Percentiles rank a stretch among this genome's conserved stretches.
These are phyloP conservation scores for Tilletia horrida DNA, from an alignment of 1,284 basidiomycete species.

Conservation along the genomic window DNA sequence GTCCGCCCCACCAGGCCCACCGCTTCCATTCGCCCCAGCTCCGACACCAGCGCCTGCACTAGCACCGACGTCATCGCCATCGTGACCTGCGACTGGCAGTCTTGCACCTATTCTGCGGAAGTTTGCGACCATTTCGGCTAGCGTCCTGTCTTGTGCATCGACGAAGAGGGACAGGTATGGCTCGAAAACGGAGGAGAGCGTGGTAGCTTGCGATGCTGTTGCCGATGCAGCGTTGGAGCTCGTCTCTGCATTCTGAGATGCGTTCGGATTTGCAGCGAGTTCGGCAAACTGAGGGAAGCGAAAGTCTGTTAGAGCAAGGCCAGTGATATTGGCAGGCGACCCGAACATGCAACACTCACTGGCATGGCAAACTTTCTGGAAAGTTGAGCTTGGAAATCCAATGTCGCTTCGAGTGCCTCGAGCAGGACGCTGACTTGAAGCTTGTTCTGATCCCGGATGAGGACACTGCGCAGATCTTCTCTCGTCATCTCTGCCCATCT, in stretches of 20 bases:
- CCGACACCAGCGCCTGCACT: constrained; percentile 18
- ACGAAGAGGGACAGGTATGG: constrained; percentile 88
- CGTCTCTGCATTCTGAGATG: constrained; percentile 46
- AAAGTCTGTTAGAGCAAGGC: too few relatives aligned
- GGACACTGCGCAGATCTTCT: constrained; percentile 48
- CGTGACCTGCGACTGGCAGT: constrained; percentile 28
- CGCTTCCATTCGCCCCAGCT: constrained; percentile 47
- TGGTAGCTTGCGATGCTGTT: constrained; percentile 13
- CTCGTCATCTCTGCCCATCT: constrained; percentile 49
- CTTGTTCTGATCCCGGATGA: constrained; percentile 43
- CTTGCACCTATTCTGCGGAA: constrained; percentile 24
- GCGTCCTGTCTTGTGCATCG: constrained; percentile 82
- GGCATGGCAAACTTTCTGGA: constrained; percentile 35
- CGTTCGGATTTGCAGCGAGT: constrained; percentile 13
- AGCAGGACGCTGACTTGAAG: constrained; percentile 47
- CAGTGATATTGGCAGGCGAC: too few relatives aligned
- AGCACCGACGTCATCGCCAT: constrained; percentile 7
- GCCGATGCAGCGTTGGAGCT: not conserved
- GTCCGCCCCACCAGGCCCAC: constrained; percentile 63
- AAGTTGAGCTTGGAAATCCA: constrained; percentile 48
- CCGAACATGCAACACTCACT: constrained; percentile 2
- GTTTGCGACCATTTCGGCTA: constrained; percentile 37
- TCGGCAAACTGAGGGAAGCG: constrained; percentile 10
- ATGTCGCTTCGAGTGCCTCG: constrained; percentile 45
- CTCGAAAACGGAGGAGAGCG: constrained; percentile 74